Conservation (phyloP, 148 eudicot species). For the Nepenthes mirabilis region DNA sequence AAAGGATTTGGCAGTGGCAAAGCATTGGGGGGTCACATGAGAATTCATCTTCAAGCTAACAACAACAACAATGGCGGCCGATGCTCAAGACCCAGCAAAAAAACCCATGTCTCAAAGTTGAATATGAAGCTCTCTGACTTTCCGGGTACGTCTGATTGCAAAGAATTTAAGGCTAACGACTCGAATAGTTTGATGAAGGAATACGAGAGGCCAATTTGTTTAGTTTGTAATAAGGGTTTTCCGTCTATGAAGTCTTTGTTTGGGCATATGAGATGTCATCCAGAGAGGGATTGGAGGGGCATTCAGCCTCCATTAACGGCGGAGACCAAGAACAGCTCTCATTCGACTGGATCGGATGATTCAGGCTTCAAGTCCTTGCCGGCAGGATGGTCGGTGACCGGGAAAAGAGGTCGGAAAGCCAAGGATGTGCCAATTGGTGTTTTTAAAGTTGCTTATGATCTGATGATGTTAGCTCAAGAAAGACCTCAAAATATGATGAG, state of each 20-base stretch:
- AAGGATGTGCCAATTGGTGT: neutral
- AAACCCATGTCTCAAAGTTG: too few relatives aligned
- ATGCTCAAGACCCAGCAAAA: neutral
- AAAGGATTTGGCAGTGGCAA: constrained; percentile 15
- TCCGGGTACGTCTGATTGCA: neutral
- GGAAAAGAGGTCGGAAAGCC: neutral
- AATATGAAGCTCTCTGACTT: too few relatives aligned
- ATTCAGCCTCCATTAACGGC: constrained; percentile 21
- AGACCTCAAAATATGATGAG: neutral
- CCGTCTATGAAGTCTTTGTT: constrained; percentile 29
- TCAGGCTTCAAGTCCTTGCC: neutral
- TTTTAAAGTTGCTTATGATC: neutral
- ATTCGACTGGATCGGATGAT: neutral
- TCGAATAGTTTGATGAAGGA: neutral
- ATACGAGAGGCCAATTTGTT: neutral
- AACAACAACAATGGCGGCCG: neutral
- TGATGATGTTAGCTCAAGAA: constrained; percentile 3
- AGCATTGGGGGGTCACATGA: constrained; percentile 29
- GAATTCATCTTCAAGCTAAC: constrained; percentile 12
- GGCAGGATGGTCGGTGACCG: neutral
- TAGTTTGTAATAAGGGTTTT: constrained; percentile 19
- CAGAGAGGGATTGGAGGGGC: constrained; percentile 32
- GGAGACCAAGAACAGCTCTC: neutral
- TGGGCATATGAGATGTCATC: constrained; percentile 72
- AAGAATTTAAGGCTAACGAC: neutral